Evolutionary conservation across 2,329 filamentous ascomycete species (phyloP).

Genomic region (Ceratocystis cubensis): DNA sequence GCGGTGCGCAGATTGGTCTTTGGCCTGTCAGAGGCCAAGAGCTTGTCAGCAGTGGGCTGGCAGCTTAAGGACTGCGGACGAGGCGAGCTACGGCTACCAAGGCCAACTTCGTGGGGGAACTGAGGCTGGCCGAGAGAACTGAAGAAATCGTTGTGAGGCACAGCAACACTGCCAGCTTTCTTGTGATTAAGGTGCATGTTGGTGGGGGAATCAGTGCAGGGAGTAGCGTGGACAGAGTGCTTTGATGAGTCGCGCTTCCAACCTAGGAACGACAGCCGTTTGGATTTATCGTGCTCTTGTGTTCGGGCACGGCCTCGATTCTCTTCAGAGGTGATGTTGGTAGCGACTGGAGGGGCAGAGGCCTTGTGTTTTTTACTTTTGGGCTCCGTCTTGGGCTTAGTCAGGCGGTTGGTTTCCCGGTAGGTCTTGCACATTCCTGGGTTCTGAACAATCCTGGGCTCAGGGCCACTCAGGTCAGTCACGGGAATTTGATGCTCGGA

Average conservation of each 20-base stretch:
- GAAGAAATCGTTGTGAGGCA: constrained; percentile 7
- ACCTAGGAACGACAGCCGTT: constrained; percentile 17
- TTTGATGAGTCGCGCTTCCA: constrained; percentile 18
- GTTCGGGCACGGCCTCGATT: constrained; percentile 8
- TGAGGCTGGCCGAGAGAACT: background rate
- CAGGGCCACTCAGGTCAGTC: constrained; percentile 18
- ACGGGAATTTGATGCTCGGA: constrained; percentile 18
- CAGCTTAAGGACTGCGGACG: background rate
- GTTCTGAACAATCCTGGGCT: constrained; percentile 18
- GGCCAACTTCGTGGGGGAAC: background rate
- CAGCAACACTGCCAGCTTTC: background rate
- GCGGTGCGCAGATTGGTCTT: background rate
- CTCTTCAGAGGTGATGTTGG: constrained; percentile 19
- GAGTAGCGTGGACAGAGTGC: background rate
- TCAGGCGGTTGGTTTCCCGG: constrained; percentile 13
- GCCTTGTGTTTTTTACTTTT: constrained; percentile 10
- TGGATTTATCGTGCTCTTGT: constrained; percentile 15
- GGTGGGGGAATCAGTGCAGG: background rate
- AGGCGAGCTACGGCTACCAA: background rate
- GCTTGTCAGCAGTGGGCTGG: background rate
- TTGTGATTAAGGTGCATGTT: background rate
- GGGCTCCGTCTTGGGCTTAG: constrained; percentile 1
- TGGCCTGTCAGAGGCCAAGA: background rate
- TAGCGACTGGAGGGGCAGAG: constrained; percentile 10
- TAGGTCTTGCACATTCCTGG: constrained; percentile 17